Percentiles rank a stretch among this genome's conserved stretches.
Conservation (phyloP, 306 rosid genomes). For the Ochetophila trinervis region DNA sequence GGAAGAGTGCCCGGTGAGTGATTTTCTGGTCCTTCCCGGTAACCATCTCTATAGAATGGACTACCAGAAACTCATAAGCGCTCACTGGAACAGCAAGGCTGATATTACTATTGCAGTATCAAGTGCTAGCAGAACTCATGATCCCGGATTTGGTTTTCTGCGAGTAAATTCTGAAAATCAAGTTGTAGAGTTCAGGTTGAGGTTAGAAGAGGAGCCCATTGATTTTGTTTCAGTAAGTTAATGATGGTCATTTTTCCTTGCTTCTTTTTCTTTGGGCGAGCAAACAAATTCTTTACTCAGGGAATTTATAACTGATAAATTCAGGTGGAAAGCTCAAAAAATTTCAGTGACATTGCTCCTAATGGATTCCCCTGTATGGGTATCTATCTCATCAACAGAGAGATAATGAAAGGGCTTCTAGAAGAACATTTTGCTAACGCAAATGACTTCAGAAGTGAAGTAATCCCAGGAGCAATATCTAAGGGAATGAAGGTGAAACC, state of each 20-base stretch:
- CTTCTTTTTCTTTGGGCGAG: background rate
- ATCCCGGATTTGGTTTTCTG: constrained; percentile 36
- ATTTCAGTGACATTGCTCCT: constrained; percentile 6
- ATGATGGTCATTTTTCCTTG: background rate
- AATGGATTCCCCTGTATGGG: constrained; percentile 35
- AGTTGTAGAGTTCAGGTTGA: constrained; percentile 24
- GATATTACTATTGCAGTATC: constrained; percentile 40
- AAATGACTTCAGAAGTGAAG: constrained; percentile 37
- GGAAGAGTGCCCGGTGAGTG: constrained; percentile 27
- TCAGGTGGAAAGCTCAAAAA: constrained; percentile 16
- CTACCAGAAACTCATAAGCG: constrained; percentile 31
- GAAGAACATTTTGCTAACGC: constrained; percentile 27
- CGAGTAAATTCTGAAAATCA: constrained; percentile 18
- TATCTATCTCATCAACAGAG: constrained; percentile 32
- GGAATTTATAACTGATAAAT: background rate
- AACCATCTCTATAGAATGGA: constrained; percentile 44
- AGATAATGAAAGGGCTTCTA: constrained; percentile 26
- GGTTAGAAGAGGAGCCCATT: constrained; percentile 4
- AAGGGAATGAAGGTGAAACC: constrained; percentile 36
- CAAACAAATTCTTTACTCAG: background rate
- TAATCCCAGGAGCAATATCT: constrained; percentile 39
- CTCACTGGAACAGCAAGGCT: constrained; percentile 27
- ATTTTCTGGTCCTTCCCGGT: constrained; percentile 42
- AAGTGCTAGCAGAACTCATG: constrained; percentile 15
- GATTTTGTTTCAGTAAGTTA: constrained; percentile 22